These are phyloP conservation scores for Labyrinthula sp. DNA, from an alignment of 352 stramenopile species.

Conservation along the genomic window DNA sequence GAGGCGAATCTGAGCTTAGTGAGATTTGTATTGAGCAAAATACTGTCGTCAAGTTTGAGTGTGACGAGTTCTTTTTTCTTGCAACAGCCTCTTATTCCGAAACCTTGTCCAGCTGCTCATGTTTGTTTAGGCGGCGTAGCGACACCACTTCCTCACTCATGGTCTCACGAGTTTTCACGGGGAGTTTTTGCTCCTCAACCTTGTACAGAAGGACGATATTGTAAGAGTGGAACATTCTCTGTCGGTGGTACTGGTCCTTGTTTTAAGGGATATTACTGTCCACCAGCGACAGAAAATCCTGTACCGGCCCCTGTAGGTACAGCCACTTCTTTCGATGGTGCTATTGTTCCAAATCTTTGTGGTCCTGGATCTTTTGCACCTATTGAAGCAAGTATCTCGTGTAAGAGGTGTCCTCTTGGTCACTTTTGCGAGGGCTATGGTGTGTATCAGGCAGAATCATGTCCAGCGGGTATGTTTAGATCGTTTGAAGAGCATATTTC, in stretches of 20 bases:
- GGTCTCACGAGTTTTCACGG: slow-evolving; percentile 60
- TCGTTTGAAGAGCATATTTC: slow-evolving; percentile 77
- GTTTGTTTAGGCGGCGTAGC: slow-evolving; percentile 85
- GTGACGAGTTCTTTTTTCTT: no score
- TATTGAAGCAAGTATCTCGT: slow-evolving; percentile 56
- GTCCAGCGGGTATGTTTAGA: slow-evolving; percentile 66
- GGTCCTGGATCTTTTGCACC: slow-evolving; percentile 87
- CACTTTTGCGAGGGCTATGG: slow-evolving; percentile 74
- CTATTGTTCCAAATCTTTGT: slow-evolving; percentile 72
- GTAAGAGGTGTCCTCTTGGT: slow-evolving; percentile 70
- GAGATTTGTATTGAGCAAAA: no score
- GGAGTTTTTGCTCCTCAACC: slow-evolving; percentile 60
- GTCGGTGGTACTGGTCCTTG: slow-evolving; percentile 58
- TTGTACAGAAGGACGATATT: slow-evolving; percentile 84
- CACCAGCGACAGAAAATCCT: slow-evolving; percentile 55
- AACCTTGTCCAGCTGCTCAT: slow-evolving; percentile 60
- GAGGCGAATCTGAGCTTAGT: no score
- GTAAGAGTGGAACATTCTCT: slow-evolving; percentile 50
- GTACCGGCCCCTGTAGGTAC: slow-evolving; percentile 67
- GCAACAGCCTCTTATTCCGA: slow-evolving; percentile 49
- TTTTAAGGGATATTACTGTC: slow-evolving; percentile 83
- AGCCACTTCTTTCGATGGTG: slow-evolving; percentile 57
- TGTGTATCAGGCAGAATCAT: slow-evolving; percentile 83
- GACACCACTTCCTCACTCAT: slow-evolving; percentile 59
- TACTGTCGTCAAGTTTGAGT: no score